Evolutionary conservation across 257 asterid genomes (phyloP), one percentile per base, ranked within the genome.

Genomic region (Jasminum sambac): DNA sequence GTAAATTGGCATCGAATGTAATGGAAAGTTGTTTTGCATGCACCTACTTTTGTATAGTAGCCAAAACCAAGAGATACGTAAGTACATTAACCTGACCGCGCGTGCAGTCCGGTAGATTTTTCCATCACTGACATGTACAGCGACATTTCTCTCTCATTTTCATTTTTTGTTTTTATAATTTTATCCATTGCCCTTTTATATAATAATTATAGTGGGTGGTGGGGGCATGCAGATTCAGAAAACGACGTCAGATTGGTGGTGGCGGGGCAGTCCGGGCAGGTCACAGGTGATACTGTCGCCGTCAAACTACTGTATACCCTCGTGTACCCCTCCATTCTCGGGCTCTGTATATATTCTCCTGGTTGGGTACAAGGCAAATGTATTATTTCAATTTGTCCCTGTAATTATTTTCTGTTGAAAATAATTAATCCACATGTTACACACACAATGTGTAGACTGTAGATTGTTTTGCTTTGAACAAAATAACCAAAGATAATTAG

Each of bases 31-130:
- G 0, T 38, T 68, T 73, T 68, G 80, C 73, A 79, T 71, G 67
- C 67, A 43, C 21, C 21, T 37, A 71, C 40, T 43, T 52, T 19
- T 50, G 71, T 63, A 21, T 48, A 40, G 59, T 39, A n/a, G 58
- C 25, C 74, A 50, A 16, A 65, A 25, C 66, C 66, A 69, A 1
- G 9, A 70, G 80, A 66, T 66, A 30, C 69, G 59, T 62, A 57
- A 72, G 79, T 68, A 80, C 69, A 70, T 61, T 59, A 62, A 68
- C 76, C 91, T 84, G 96, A 86, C 89, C 90, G 84, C 90, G 92
- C 96, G 89, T 89, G 96, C 93, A 89, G 93, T 83, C 91, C 93
- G 96, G 92, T 81, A 77, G 61, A 55, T 55, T 55, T 55, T 21
- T 55, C 71, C 71, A 74, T 55, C 83, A 77, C 78, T 73, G 75